Base-by-base conservation (phyloP, 2,329 filamentous ascomycete species). In the Xylaria sp. region DNA sequence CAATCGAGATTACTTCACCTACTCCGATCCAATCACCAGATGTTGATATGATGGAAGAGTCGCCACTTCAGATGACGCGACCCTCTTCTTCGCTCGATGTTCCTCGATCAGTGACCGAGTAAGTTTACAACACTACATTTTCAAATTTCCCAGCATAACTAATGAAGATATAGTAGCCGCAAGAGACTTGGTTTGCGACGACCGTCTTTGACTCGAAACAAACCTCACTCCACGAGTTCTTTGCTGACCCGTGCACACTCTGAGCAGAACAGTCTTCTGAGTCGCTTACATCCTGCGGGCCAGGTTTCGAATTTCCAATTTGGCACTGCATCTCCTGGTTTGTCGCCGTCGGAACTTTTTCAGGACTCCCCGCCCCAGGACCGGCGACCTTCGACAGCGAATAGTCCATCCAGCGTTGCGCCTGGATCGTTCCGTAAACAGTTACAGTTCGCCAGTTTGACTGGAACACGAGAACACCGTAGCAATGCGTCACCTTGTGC, bases 311-410 rank as follows among this genome's bases (percentile, higher is more conserved):
- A 91, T 1, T 96, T 97, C 82, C 89, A 89, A 74, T 97, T 97
- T 69, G 82, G 81, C 70, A 84, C 83, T 66, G 86, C 84, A 57
- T 85, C 88, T 51, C 88, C 90, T 1, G 85, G 87, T 20, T 87
- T 94, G 73, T 92, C 92, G 18, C 81, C 96, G 55, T 89, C 90
- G 74, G 93, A 97, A 78, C 94, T 92, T 84, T 97, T 97, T 79
- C 86, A 90, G 72, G 89, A 91, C 73, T 96, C 94, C 13, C 92
- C 94, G 2, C 90, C 91, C 15, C 91, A 91, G 72, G 90, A 94
- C 74, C 86, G 88, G 67, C 85, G 89, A 64, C 83, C 88, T 31
- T 83, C 87, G 63, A 88, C 89, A 44, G 87, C 88, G 63, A 87
- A 88, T 77, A 91, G 88, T 75, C 88, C 84, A 54, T 87, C 82